Percentiles rank a stretch among this genome's conserved stretches.
Evolutionary conservation across 768 basidiomycete species (phyloP).

Genomic region (Macrocybe gigantea): DNA sequence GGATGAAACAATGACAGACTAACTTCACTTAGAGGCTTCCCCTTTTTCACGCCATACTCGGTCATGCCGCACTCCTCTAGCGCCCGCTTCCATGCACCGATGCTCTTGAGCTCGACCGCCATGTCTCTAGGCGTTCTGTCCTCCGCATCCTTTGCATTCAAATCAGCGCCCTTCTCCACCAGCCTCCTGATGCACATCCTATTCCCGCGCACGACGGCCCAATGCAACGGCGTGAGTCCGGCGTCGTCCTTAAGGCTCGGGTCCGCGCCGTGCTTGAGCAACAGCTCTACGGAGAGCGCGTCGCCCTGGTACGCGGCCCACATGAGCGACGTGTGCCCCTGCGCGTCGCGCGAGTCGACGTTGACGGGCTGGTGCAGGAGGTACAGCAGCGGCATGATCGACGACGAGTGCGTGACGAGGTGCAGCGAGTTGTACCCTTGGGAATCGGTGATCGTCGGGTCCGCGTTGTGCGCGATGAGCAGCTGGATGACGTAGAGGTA

Average conservation of each 20-base stretch:
- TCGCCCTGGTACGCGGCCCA: constrained; percentile 99
- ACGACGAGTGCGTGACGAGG: constrained; percentile 90
- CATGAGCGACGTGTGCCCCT: constrained; percentile 94
- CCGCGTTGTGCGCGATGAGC: constrained; percentile 83
- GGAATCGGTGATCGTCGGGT: constrained; percentile 85
- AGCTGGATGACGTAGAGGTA: constrained; percentile 95
- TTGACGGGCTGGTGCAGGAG: constrained; percentile 90
- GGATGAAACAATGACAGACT: constrained; percentile 2
- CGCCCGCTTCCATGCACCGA: constrained; percentile 86
- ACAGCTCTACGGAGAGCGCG: constrained; percentile 86
- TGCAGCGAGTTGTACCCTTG: constrained; percentile 97
- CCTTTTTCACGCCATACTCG: constrained; percentile 64
- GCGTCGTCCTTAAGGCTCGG: constrained; percentile 70
- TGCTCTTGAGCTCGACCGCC: constrained; percentile 88
- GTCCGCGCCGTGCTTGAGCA: constrained; percentile 85
- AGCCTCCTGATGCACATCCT: constrained; percentile 78
- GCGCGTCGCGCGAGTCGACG: constrained; percentile 84
- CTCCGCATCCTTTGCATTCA: constrained; percentile 73
- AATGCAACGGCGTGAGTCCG: constrained; percentile 88
- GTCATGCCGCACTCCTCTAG: constrained; percentile 83
- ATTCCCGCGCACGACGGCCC: constrained; percentile 97
- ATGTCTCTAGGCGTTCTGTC: constrained; percentile 91
- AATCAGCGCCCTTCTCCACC: constrained; percentile 80
- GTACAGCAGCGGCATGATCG: constrained; percentile 91
- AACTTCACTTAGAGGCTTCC: constrained; percentile 69